Evolutionary conservation across 2,329 filamentous ascomycete species (phyloP).

Genomic region (Bertia moriformis): DNA sequence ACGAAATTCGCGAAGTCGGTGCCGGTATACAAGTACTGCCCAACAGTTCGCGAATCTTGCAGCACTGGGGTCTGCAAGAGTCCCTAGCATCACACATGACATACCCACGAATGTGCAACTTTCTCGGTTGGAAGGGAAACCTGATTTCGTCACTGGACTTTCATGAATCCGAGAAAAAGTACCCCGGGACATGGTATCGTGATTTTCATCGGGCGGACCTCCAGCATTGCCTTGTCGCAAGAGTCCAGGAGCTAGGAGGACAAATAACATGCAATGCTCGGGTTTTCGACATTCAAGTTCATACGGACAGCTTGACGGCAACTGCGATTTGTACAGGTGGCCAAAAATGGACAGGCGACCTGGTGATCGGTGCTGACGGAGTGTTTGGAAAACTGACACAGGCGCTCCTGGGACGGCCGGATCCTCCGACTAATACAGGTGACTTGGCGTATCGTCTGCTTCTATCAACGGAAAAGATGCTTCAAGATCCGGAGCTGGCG

Average conservation of each 20-base stretch:
- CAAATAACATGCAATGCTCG: conserved; percentile 25
- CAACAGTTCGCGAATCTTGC: conserved; percentile 28
- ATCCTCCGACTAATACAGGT: conserved; percentile 30
- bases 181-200: conserved; percentile 26
- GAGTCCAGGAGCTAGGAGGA: conserved; percentile 30
- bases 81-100: conserved; percentile 22
- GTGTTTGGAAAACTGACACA: conserved; percentile 28
- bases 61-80: conserved; percentile 30
- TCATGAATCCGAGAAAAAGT: conserved; percentile 16
- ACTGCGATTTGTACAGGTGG: conserved; percentile 23
- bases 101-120: conserved; percentile 26
- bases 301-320: conserved; percentile 13
- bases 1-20: conserved; percentile 28
- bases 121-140: conserved; percentile 36
- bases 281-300: conserved; percentile 23
- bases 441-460: conserved; percentile 33
- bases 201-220: conserved; percentile 39
- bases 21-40: conserved; percentile 35
- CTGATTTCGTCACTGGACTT: conserved; percentile 31
- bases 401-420: conserved; percentile 23
- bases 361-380: conserved; percentile 31
- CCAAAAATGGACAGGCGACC: conserved; percentile 18
- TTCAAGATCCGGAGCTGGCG: conserved; percentile 26
- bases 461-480: conserved; percentile 26
- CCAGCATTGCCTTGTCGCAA: conserved; percentile 27